Base-by-base conservation (phyloP, 2,329 filamentous ascomycete species). In the Podosphaera aphanis region DNA sequence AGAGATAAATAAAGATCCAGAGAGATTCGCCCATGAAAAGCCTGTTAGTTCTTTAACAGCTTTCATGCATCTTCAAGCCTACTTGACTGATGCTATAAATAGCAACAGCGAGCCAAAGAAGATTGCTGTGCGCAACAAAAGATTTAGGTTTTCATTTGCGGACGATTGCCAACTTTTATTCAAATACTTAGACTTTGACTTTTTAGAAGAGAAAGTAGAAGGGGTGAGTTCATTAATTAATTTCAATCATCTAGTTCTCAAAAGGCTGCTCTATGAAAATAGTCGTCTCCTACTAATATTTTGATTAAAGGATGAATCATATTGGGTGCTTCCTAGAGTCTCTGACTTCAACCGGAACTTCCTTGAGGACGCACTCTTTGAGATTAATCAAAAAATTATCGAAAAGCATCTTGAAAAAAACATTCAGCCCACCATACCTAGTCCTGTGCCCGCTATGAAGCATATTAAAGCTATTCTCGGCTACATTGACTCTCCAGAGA, bases 111-210 rank as follows among this genome's bases (percentile, higher is more conserved):
- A 64, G 29, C 69, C 66, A 52, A 67, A 67, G 51, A 59, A 64
- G 39, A 75, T 81, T 52, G 68, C 69, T 4, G 62, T 68, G 6
- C 59, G 67, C 15, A 81, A 82, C 55, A 75, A 77, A 56, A 70
- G 71, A 47, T 82, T 79, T 51, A 64, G 73, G 53, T 65, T 73
- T 49, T 69, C 69, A 1, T 78, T 80, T 57, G 76, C 73, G 8
- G 61, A 67, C 37, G 73, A 77, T 43, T 81, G 75, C 56, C 64
- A 67, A 51, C 62, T 65, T 10, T 56, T 82, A 23, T 61, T 82
- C 16, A 62, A 67, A 46, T 68, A 66, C 40, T 56, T 80, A 29
- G 74, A 70, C 1, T 82, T 81, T 53, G 62, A 27, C 11, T 27
- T 43, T 2, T n/a, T 29, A 3, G 25, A 31, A 13, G 40, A 29